Conservation (phyloP, 495 filamentous ascomycete species). For the Daldinia caldariorum region DNA sequence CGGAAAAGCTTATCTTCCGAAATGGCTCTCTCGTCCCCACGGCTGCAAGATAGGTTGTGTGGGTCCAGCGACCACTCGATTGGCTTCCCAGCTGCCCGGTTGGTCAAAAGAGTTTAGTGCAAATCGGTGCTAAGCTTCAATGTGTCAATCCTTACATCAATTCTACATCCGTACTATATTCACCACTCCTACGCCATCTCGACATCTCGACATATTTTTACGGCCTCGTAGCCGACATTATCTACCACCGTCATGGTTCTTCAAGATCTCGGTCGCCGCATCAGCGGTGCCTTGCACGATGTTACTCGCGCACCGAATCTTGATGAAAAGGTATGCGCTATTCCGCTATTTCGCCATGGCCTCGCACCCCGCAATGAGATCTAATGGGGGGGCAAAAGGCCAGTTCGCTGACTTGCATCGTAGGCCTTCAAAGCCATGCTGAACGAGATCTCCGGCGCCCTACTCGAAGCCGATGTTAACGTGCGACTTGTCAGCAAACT, state of each 20-base stretch:
- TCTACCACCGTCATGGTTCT: slow-evolving; percentile 79
- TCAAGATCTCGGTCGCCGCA: slow-evolving; percentile 97
- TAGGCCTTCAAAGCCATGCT: slow-evolving; percentile 98
- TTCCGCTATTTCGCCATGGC: neutral
- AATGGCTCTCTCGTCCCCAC: too few relatives aligned
- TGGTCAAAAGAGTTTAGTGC: too few relatives aligned
- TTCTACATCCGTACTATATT: neutral
- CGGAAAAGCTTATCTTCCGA: too few relatives aligned
- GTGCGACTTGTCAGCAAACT: slow-evolving; percentile 91
- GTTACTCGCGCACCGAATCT: slow-evolving; percentile 90
- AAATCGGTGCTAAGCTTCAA: too few relatives aligned
- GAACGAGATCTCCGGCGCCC: slow-evolving; percentile 93
- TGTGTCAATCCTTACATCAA: neutral
- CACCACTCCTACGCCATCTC: slow-evolving; percentile 1
- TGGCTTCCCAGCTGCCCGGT: too few relatives aligned
- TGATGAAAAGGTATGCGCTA: slow-evolving; percentile 83
- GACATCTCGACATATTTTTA: neutral
- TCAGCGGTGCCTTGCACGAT: slow-evolving; percentile 95
- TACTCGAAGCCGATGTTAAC: slow-evolving; percentile 96
- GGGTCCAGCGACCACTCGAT: too few relatives aligned
- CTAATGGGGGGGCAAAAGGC: neutral
- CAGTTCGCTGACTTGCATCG: slow-evolving; percentile 27
- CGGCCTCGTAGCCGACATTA: slow-evolving; percentile 31
- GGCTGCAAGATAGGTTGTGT: too few relatives aligned
- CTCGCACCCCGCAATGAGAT: slow-evolving; percentile 18